Conservation (phyloP, 2,329 filamentous ascomycete species). For the Pyricularia pennisetigena region DNA sequence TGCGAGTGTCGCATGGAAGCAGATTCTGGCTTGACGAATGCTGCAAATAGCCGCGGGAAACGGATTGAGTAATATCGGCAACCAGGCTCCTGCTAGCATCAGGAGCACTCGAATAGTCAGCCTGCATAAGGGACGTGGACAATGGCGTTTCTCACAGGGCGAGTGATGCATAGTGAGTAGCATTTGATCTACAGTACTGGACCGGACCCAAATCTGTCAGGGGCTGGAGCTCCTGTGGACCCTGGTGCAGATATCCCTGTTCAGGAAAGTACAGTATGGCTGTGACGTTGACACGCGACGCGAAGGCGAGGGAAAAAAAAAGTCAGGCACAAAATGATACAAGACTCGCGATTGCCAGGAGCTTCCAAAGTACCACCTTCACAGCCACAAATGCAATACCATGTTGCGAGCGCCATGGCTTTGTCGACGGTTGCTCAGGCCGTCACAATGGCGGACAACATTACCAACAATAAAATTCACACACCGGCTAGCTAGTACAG, state of each 20-base stretch:
- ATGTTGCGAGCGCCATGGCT: slow-evolving; percentile 39
- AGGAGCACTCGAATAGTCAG: no score
- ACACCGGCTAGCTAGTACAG: slow-evolving; percentile 26
- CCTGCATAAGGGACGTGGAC: no score
- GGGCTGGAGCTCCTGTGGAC: background rate
- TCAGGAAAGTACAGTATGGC: background rate
- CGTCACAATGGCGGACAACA: slow-evolving; percentile 20
- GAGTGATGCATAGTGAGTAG: no score
- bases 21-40: background rate
- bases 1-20: background rate
- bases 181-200: no score
- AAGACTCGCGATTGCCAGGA: background rate
- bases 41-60: background rate
- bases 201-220: background rate
- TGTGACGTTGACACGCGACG: background rate
- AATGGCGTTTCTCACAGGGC: background rate
- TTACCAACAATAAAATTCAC: slow-evolving; percentile 8
- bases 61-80: no score
- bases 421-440: slow-evolving; percentile 38
- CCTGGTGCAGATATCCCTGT: background rate
- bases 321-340: background rate
- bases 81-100: no score
- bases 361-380: background rate
- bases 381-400: slow-evolving; percentile 7
- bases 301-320: background rate